phyloP scores from a whole-genome alignment of 2,329 filamentous ascomycete species.

The Amauroascus niger region DNA sequence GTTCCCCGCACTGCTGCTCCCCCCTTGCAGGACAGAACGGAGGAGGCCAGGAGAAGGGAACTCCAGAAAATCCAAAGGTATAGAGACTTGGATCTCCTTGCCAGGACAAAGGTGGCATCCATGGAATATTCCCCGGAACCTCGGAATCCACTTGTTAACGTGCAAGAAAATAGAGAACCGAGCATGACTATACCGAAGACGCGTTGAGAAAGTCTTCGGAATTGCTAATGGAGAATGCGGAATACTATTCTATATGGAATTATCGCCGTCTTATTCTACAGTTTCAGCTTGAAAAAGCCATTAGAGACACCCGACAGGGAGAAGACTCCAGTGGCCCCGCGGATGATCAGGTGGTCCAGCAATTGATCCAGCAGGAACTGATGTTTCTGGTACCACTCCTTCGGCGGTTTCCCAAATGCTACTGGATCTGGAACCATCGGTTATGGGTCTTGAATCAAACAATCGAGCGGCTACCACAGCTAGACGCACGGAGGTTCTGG shows the following conservation, averaged over 20 bases:
- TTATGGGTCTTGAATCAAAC: slow-evolving; percentile 71
- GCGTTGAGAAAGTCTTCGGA: slow-evolving; percentile 38
- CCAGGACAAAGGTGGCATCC: slow-evolving; percentile 52
- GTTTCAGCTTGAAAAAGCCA: slow-evolving; percentile 42
- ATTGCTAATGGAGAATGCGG: slow-evolving; percentile 38
- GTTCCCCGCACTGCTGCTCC: slow-evolving; percentile 56
- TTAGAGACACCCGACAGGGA: not conserved
- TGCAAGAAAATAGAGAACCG: slow-evolving; percentile 28
- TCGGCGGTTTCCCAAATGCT: slow-evolving; percentile 84
- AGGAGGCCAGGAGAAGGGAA: slow-evolving; percentile 62
- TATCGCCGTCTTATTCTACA: slow-evolving; percentile 58
- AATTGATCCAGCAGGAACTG: slow-evolving; percentile 63
- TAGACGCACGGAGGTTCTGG: slow-evolving; percentile 60
- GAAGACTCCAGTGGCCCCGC: slow-evolving; percentile 27
- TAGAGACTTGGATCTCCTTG: slow-evolving; percentile 56
- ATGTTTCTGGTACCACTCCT: slow-evolving; percentile 75
- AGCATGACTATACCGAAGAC: slow-evolving; percentile 34
- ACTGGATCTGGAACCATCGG: slow-evolving; percentile 98
- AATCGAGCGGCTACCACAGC: slow-evolving; percentile 50
- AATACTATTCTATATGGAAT: slow-evolving; percentile 44
- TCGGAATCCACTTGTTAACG: not conserved
- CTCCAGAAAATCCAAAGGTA: slow-evolving; percentile 67
- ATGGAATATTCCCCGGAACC: not conserved
- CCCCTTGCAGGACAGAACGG: slow-evolving; percentile 50
- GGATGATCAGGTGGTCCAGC: slow-evolving; percentile 28